A percentile compares a stretch with the other conserved stretches of the same genome.
phyloP scores from a whole-genome alignment of 2,329 filamentous ascomycete species.

The Chaetomium sp. region DNA sequence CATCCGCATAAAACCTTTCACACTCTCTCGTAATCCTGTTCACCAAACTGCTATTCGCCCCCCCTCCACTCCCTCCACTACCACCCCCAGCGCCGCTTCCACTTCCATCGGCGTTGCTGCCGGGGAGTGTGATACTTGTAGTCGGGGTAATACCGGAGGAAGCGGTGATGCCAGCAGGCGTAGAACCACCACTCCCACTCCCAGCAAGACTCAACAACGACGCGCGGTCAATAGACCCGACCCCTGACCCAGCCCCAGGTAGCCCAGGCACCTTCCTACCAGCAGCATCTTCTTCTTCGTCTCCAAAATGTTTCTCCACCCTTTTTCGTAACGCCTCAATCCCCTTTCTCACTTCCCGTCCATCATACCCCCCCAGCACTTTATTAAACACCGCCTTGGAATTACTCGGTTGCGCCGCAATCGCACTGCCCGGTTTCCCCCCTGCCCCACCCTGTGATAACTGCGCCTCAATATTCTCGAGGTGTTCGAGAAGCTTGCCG shows the following conservation, averaged over 20 bases:
- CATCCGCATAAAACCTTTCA: conserved; percentile 55
- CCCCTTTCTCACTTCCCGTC: conserved; percentile 81
- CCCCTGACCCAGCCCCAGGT: neutral
- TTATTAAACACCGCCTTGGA: conserved; percentile 80
- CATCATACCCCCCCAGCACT: conserved; percentile 70
- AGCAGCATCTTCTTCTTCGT: conserved; percentile 64
- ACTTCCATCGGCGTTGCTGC: no score
- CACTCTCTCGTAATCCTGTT: conserved; percentile 53
- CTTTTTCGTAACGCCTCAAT: conserved; percentile 83
- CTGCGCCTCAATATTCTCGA: conserved; percentile 80
- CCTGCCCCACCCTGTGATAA: conserved; percentile 42
- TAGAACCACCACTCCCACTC: neutral
- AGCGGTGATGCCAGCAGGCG: no score
- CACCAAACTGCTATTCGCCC: conserved; percentile 42
- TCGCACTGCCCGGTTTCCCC: conserved; percentile 42
- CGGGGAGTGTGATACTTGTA: no score
- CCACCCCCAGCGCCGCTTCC: neutral
- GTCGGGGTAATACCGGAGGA: no score
- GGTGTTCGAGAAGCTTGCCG: conserved; percentile 83
- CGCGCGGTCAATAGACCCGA: neutral
- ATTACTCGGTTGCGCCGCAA: conserved; percentile 77
- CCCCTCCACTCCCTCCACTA: neutral
- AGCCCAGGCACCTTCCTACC: conserved; percentile 12
- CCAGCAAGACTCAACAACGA: conserved; percentile 2
- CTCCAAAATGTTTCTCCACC: conserved; percentile 95